Conservation (phyloP, 345 rosid species). For the Sisymbrium irio region DNA sequence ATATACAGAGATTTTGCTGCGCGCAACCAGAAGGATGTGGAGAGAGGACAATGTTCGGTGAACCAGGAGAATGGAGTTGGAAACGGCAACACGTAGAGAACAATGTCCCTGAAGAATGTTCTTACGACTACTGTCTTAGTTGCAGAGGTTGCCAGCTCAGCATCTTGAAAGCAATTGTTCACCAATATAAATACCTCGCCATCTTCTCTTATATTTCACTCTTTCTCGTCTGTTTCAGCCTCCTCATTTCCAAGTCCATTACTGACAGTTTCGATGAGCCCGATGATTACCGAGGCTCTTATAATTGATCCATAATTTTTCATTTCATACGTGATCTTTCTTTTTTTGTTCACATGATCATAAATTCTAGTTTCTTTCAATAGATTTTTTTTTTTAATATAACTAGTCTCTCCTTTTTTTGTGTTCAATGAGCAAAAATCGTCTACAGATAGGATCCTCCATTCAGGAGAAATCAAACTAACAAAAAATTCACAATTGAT, state of each 20-base stretch:
- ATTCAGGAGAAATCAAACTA: too few species aligned
- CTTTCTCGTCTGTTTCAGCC: constrained; percentile 13
- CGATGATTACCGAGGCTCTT: constrained; percentile 24
- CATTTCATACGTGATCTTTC: not conserved
- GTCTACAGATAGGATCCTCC: too few species aligned
- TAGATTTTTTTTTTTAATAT: not conserved
- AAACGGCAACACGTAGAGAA: constrained; percentile 27
- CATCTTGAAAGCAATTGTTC: constrained; percentile 35
- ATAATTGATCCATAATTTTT: not conserved
- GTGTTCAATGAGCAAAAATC: not conserved
- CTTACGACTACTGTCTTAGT: constrained; percentile 23
- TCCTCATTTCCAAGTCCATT: constrained; percentile 21
- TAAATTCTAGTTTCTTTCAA: not conserved
- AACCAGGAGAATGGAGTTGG: constrained; percentile 35
- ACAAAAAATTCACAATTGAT: too few species aligned
- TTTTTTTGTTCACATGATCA: too few species aligned
- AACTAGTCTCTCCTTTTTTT: not conserved
- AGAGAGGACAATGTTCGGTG: constrained; percentile 13
- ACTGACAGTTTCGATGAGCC: not conserved
- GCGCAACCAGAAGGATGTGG: constrained; percentile 31
- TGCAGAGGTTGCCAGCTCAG: constrained; percentile 32
- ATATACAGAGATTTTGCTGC: constrained; percentile 28
- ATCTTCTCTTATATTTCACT: constrained; percentile 22
- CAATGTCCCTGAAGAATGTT: constrained; percentile 22
- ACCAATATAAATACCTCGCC: constrained; percentile 29